Conservation (phyloP, 179 eudicot species). For the Camellia oleifera region DNA sequence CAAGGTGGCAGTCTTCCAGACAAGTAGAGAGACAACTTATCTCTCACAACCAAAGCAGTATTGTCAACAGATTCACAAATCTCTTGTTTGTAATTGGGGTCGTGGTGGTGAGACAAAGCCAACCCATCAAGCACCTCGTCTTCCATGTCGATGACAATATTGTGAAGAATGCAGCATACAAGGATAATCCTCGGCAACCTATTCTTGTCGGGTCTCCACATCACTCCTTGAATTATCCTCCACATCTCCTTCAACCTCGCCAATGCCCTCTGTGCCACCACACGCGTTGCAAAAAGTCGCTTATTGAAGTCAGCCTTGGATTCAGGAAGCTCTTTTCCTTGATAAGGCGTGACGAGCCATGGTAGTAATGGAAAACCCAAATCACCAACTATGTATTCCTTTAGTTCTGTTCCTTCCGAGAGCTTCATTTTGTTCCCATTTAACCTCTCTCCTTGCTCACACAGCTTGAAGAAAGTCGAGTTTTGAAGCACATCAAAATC, state of each 20-base stretch:
- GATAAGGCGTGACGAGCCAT: constrained; percentile 84
- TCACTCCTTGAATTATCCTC: constrained; percentile 67
- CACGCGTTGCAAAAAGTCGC: constrained; percentile 57
- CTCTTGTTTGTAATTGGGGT: constrained; percentile 35
- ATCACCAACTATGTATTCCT: constrained; percentile 81
- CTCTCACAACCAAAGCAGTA: constrained; percentile 48
- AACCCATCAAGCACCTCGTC: constrained; percentile 31
- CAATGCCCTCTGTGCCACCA: constrained; percentile 71
- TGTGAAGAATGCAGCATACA: constrained; percentile 72
- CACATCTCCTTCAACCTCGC: constrained; percentile 70
- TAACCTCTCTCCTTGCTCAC: constrained; percentile 65
- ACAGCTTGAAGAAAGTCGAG: constrained; percentile 53
- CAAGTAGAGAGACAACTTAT: constrained; percentile 49
- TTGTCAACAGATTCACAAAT: constrained; percentile 55
- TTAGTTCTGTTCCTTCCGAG: constrained; percentile 44
- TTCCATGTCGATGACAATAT: constrained; percentile 53
- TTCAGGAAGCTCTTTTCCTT: constrained; percentile 45
- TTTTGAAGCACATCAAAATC: constrained; percentile 52
- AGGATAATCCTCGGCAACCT: constrained; percentile 79
- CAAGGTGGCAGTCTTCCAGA: constrained; percentile 31
- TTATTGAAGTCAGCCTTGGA: constrained; percentile 53
- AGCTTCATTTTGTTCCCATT: constrained; percentile 40
- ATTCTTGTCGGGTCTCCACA: constrained; percentile 90
- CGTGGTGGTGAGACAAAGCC: constrained; percentile 31
- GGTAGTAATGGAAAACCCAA: constrained; percentile 65